Conservation (phyloP, 768 basidiomycete species). For the Xerocomus brunneocitrinus region DNA sequence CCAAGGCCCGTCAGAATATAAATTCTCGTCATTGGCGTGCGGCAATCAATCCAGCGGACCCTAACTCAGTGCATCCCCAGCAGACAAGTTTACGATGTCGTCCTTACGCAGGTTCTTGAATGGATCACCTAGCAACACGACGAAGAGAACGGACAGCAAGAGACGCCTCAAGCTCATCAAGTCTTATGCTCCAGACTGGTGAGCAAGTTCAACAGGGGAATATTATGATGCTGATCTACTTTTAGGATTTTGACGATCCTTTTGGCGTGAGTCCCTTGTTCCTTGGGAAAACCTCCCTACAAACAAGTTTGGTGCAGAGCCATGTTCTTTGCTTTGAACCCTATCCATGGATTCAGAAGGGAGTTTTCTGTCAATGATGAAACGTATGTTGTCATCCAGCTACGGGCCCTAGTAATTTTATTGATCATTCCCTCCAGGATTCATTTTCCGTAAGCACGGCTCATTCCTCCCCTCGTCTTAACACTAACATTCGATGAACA, state of each 20-base stretch:
- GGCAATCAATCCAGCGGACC: background rate
- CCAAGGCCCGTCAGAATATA: background rate
- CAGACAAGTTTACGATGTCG: conserved; percentile 12
- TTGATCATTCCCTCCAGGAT: conserved; percentile 15
- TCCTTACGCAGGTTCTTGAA: conserved; percentile 6
- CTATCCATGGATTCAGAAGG: conserved; percentile 68
- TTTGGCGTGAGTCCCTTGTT: conserved; percentile 48
- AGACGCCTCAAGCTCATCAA: conserved; percentile 41
- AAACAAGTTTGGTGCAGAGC: conserved; percentile 35
- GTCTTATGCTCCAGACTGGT: conserved; percentile 81
- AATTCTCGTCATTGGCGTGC: background rate
- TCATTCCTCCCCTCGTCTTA: background rate
- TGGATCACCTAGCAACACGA: conserved; percentile 3
- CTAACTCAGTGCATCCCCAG: background rate
- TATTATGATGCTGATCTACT: background rate
- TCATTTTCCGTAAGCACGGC: conserved; percentile 20
- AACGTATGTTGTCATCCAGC: conserved; percentile 40
- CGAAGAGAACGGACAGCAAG: conserved; percentile 21
- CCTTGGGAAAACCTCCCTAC: background rate
- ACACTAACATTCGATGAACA: conserved; percentile 25
- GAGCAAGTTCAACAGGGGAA: conserved; percentile 16
- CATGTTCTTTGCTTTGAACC: conserved; percentile 58
- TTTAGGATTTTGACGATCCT: conserved; percentile 58
- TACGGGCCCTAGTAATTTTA: conserved; percentile 9
- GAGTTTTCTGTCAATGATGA: conserved; percentile 76